These are phyloP conservation scores for Rosellinia necatrix DNA, from an alignment of 2,329 filamentous ascomycete genomes.

Conservation along the genomic window DNA sequence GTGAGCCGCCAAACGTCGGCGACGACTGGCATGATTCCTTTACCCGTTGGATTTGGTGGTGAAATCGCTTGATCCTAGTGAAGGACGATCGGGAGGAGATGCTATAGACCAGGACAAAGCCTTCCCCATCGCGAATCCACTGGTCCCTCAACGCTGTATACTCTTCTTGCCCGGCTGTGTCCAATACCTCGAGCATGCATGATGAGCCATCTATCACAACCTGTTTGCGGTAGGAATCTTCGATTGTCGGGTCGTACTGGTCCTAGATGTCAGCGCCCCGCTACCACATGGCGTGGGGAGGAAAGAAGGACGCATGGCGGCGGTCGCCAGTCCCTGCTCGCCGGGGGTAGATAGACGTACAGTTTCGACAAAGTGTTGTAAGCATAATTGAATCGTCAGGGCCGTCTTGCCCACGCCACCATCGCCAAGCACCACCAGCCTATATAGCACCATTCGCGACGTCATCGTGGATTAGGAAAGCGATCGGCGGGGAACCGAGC, in stretches of 20 bases:
- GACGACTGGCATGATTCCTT: constrained; percentile 86
- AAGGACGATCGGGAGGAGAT: constrained; percentile 97
- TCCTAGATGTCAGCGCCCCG: constrained; percentile 26
- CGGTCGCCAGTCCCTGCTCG: background rate
- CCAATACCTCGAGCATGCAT: constrained; percentile 96
- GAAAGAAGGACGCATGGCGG: background rate
- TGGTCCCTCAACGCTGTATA: constrained; percentile 96
- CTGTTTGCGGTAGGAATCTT: constrained; percentile 86
- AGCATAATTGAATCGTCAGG: constrained; percentile 92
- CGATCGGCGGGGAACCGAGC: constrained; percentile 37
- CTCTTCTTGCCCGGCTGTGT: constrained; percentile 97
- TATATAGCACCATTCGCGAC: constrained; percentile 94
- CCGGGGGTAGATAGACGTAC: constrained; percentile 51
- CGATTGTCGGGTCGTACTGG: constrained; percentile 85
- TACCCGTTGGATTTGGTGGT: constrained; percentile 95
- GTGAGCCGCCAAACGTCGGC: constrained; percentile 76
- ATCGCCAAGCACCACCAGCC: constrained; percentile 92
- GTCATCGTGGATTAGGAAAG: constrained; percentile 63
- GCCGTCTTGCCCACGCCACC: constrained; percentile 94
- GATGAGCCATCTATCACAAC: constrained; percentile 93
- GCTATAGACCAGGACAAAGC: constrained; percentile 96
- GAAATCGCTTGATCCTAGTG: constrained; percentile 90
- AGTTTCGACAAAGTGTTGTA: constrained; percentile 98
- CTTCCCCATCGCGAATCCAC: constrained; percentile 97
- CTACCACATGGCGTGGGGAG: background rate